Percentiles rank a stretch among this genome's conserved stretches.
Conservation (phyloP, 495 filamentous ascomycete species). For the Penicillium coprophilum region DNA sequence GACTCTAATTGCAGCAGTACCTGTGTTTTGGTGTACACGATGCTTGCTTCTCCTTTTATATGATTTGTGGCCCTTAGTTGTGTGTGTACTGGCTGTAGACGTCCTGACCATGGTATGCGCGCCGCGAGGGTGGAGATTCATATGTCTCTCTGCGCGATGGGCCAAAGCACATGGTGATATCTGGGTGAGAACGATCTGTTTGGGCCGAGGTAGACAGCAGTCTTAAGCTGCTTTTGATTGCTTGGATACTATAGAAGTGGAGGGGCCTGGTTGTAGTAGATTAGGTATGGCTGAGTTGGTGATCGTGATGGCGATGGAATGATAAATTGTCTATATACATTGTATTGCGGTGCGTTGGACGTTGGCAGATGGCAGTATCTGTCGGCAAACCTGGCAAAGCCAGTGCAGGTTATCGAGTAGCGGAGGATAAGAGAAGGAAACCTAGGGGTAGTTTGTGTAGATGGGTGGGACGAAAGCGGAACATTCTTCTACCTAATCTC, state of each 20-base stretch:
- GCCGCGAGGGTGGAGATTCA: constrained; percentile 8
- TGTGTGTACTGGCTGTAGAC: not conserved
- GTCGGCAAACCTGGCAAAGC: too few species aligned
- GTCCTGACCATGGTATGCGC: not conserved
- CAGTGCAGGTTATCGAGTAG: too few species aligned
- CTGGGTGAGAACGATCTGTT: not conserved
- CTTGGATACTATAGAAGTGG: not conserved
- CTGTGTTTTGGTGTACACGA: not conserved
- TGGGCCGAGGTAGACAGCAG: not conserved
- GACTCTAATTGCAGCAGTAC: not conserved
- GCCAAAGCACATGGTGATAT: constrained; percentile 19
- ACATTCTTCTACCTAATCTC: too few species aligned
- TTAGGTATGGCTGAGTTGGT: not conserved
- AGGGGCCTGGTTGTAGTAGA: not conserved
- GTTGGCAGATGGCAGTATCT: too few species aligned
- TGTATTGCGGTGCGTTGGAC: too few species aligned
- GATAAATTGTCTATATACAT: not conserved
- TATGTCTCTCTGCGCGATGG: not conserved
- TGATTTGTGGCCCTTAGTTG: not conserved
- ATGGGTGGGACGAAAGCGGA: too few species aligned
- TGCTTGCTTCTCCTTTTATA: not conserved
- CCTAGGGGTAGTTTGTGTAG: too few species aligned
- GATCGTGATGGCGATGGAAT: not conserved
- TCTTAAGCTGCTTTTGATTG: not conserved
- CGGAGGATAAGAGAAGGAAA: too few species aligned